Evolutionary conservation across 345 rosid genomes (phyloP).

Genomic region (Hirschfeldia incana): DNA sequence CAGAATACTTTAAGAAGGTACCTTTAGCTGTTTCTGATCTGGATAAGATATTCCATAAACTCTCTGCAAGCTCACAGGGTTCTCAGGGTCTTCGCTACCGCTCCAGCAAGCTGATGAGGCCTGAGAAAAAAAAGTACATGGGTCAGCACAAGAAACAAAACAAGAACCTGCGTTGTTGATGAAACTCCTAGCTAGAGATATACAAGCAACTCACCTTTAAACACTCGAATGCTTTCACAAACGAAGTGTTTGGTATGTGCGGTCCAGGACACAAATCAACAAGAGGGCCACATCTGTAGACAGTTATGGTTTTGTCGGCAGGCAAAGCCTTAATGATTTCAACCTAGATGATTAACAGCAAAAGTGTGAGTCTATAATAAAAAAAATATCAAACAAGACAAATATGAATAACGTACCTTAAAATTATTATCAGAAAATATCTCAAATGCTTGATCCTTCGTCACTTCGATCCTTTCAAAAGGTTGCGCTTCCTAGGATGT

Average conservation of each 20-base stretch:
- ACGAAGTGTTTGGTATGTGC: conserved; percentile 96
- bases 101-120: conserved; percentile 99
- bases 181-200: conserved; percentile 6
- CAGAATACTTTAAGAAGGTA: conserved; percentile 21
- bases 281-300: conserved; percentile 93
- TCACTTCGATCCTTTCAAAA: conserved; percentile 94
- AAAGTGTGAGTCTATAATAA: conserved; percentile 16
- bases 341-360: conserved; percentile 52
- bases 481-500: conserved; percentile 73
- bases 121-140: conserved; percentile 41
- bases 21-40: conserved; percentile 84
- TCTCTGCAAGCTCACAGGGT: conserved; percentile 69
- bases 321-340: conserved; percentile 89
- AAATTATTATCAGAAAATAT: conserved; percentile 87
- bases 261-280: conserved; percentile 98
- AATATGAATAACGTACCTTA: conserved; percentile 53
- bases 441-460: conserved; percentile 83
- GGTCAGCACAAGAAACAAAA: conserved; percentile 26
- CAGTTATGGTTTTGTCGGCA: conserved; percentile 85
- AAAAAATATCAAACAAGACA: neutral
- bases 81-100: conserved; percentile 74
- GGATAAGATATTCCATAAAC: conserved; percentile 98
- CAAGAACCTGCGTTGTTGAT: conserved; percentile 16
- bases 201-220: conserved; percentile 59
- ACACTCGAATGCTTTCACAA: conserved; percentile 89